Evolutionary conservation across 371 early-diverging fungal genomes (phyloP).

Genomic region (Homolaphlyctis polyrhiza): DNA sequence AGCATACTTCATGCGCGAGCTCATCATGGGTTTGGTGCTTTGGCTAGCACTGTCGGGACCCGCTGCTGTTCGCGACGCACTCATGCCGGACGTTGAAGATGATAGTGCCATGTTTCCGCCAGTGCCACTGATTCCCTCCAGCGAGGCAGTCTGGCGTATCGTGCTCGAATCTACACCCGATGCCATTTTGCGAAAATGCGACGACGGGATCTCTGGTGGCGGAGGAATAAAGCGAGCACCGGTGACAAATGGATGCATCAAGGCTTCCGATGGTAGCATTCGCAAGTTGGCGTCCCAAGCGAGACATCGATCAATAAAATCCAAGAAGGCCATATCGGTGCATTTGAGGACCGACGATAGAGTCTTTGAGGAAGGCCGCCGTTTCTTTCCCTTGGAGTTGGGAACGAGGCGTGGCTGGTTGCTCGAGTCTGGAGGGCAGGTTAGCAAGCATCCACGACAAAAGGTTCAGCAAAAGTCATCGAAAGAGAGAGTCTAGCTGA

Average conservation of each 20-base stretch:
- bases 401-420: constrained; percentile 42
- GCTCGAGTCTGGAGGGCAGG: neutral
- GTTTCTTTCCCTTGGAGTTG: constrained; percentile 85
- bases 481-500: neutral
- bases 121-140: no score
- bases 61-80: no score
- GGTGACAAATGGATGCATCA: constrained; percentile 28
- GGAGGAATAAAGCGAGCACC: constrained; percentile 3
- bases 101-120: no score
- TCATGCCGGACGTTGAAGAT: no score
- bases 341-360: constrained; percentile 66
- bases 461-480: neutral
- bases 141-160: neutral
- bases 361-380: constrained; percentile 72
- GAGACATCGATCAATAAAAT: constrained; percentile 79
- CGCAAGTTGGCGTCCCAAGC: constrained; percentile 89
- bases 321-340: constrained; percentile 68
- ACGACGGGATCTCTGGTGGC: neutral
- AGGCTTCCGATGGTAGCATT: constrained; percentile 81
- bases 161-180: neutral
- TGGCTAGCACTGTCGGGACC: no score
- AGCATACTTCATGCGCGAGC: neutral
- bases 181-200: neutral
- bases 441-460: neutral
- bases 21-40: neutral